phyloP scores from a whole-genome alignment of 305 asterid genomes.

The Stenogyne calaminthoides region DNA sequence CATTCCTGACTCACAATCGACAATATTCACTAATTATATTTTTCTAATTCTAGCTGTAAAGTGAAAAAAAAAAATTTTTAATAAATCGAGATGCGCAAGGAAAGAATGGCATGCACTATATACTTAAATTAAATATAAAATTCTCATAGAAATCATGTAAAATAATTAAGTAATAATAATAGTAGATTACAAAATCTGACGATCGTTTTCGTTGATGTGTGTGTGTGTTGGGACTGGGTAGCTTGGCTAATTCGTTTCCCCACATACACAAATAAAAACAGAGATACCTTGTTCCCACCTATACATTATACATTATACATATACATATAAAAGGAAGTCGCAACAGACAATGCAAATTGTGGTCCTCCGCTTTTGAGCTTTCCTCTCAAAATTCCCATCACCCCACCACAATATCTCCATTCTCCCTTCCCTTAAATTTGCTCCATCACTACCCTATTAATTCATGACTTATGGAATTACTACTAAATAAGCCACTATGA shows the following conservation, averaged over 20 bases:
- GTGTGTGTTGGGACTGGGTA: conserved; percentile 24
- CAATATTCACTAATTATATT: too few relatives aligned
- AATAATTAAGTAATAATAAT: too few relatives aligned
- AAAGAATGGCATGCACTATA: too few relatives aligned
- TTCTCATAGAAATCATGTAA: background rate
- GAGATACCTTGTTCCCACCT: conserved; percentile 26
- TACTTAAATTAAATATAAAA: background rate
- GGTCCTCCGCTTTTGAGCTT: conserved; percentile 66
- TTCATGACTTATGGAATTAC: conserved; percentile 22
- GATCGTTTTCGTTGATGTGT: conserved; percentile 11
- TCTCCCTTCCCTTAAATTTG: background rate
- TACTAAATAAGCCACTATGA: background rate
- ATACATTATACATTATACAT: background rate
- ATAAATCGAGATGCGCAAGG: background rate
- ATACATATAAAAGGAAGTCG: conserved; percentile 1
- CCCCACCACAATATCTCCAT: conserved; percentile 50
- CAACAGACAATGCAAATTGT: conserved; percentile 38
- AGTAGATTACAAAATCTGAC: too few relatives aligned
- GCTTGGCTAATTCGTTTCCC: too few relatives aligned
- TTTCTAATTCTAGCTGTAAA: background rate
- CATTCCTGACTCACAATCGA: background rate
- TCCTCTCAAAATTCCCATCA: conserved; percentile 45
- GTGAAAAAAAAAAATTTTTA: too few relatives aligned
- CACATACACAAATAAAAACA: conserved; percentile 29
- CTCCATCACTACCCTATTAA: background rate